A percentile compares a stretch with the other conserved stretches of the same genome.
Conservation (phyloP, 495 filamentous ascomycete species). For the Penicillium coffeae region DNA sequence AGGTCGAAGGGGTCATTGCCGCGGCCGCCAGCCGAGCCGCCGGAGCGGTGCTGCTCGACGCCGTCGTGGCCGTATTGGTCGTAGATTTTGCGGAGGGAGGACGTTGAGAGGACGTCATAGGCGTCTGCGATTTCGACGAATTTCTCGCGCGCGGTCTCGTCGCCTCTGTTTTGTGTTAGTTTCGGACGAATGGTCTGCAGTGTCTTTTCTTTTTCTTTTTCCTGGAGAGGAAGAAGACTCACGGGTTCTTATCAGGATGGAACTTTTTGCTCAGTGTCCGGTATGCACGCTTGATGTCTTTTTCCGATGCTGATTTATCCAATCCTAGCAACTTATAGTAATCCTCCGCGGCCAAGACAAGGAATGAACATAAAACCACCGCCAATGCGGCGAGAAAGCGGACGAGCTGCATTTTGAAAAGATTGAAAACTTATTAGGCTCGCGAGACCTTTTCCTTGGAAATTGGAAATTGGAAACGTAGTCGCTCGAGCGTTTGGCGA, state of each 20-base stretch:
- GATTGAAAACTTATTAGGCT: too few species aligned
- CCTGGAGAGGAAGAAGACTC: constrained; percentile 26
- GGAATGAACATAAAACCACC: constrained; percentile 22
- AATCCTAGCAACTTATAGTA: constrained; percentile 92
- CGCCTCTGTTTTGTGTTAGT: constrained; percentile 47
- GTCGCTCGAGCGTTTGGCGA: too few species aligned
- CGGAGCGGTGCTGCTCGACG: constrained; percentile 74
- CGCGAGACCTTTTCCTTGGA: too few species aligned
- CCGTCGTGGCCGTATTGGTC: constrained; percentile 94
- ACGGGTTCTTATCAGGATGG: constrained; percentile 99
- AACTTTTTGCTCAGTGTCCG: constrained; percentile 89
- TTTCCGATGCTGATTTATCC: constrained; percentile 74
- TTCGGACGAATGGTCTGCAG: not conserved
- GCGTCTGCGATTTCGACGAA: constrained; percentile 95
- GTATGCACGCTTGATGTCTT: constrained; percentile 96
- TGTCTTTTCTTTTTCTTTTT: constrained; percentile 4
- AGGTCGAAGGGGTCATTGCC: constrained; percentile 91
- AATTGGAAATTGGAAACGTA: too few species aligned
- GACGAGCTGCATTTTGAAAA: constrained; percentile 18
- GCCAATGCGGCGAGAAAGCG: constrained; percentile 19
- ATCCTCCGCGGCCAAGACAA: constrained; percentile 65
- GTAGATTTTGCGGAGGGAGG: constrained; percentile 83
- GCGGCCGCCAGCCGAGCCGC: constrained; percentile 54
- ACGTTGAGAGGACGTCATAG: constrained; percentile 86
- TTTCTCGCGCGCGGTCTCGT: constrained; percentile 78